Percentiles rank a stretch among this genome's conserved stretches.
These are phyloP conservation scores for Zelonia costaricensis DNA, from an alignment of 208 protist genomes.

Conservation along the genomic window DNA sequence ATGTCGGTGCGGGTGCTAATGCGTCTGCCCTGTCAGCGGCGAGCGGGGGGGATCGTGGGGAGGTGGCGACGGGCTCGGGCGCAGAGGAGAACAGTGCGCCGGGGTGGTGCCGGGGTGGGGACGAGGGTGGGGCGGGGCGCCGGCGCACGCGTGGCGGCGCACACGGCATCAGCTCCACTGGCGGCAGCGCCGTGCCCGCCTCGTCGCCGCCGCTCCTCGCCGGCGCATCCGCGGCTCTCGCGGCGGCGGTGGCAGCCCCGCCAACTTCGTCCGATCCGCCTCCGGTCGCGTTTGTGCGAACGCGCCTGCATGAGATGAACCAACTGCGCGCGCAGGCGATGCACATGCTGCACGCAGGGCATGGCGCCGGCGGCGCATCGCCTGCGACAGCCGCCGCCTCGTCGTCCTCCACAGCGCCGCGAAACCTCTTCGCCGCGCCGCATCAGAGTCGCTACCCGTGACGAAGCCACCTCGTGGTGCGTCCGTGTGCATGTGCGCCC, in stretches of 20 bases:
- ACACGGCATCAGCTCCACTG: too few relatives aligned
- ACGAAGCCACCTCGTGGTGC: not conserved
- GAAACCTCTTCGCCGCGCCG: not conserved
- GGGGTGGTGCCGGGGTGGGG: too few relatives aligned
- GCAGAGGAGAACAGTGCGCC: too few relatives aligned
- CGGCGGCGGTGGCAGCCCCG: not conserved
- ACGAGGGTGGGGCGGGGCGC: too few relatives aligned
- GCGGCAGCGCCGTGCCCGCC: too few relatives aligned
- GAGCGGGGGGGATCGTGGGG: conserved; percentile 2
- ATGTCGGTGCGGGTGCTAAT: too few relatives aligned
- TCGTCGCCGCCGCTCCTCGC: not conserved
- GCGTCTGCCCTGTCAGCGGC: too few relatives aligned
- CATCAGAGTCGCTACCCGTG: not conserved
- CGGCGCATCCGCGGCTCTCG: not conserved
- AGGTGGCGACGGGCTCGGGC: too few relatives aligned
- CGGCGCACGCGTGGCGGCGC: too few relatives aligned
- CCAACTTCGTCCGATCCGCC: conserved; percentile 6
- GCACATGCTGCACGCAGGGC: conserved; percentile 17
- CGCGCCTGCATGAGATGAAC: conserved; percentile 15
- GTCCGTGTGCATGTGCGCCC: not conserved
- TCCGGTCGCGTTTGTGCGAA: conserved; percentile 20
- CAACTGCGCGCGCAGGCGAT: conserved; percentile 14
- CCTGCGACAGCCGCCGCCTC: not conserved
- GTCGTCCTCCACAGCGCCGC: not conserved
- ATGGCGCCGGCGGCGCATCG: not conserved